A percentile compares a stretch with the other conserved stretches of the same genome.
These are phyloP conservation scores for Pleoardoris graminearum DNA, from an alignment of 2,329 filamentous ascomycete genomes.

Conservation along the genomic window DNA sequence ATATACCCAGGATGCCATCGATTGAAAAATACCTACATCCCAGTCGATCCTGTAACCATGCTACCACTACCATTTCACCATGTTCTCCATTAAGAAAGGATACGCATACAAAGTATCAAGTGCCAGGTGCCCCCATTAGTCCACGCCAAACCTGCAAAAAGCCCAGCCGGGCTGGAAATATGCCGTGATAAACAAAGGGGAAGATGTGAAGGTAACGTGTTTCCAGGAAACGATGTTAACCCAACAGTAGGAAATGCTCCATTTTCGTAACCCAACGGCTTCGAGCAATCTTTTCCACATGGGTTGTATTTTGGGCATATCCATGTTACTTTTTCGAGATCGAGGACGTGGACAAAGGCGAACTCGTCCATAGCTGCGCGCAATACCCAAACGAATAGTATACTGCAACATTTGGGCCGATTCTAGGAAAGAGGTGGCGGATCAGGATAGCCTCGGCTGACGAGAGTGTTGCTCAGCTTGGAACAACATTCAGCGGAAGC, in stretches of 20 bases:
- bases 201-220: conserved; percentile 26
- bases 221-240: conserved; percentile 31
- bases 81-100: conserved; percentile 22
- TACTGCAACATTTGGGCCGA: conserved; percentile 22
- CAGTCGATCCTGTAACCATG: conserved; percentile 20
- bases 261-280: conserved; percentile 37
- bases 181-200: conserved; percentile 41
- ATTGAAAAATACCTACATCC: conserved; percentile 28
- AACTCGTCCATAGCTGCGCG: conserved; percentile 22
- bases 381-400: conserved; percentile 35
- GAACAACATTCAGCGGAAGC: conserved; percentile 29
- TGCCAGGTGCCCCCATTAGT: conserved; percentile 20
- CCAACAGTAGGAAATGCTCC: conserved; percentile 30
- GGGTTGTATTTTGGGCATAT: conserved; percentile 38
- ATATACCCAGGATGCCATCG: conserved; percentile 18
- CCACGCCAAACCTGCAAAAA: conserved; percentile 21
- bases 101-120: conserved; percentile 30
- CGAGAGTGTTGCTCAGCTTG: neutral
- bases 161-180: conserved; percentile 19
- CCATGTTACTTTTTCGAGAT: conserved; percentile 34
- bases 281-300: conserved; percentile 37
- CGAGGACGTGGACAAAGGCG: conserved; percentile 33
- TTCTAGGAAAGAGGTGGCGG: conserved; percentile 1
- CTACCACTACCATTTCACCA: conserved; percentile 15
- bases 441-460: neutral